Base-by-base conservation (phyloP, 192 early-diverging fungal genomes). In the Borealophlyctis nickersoniae region DNA sequence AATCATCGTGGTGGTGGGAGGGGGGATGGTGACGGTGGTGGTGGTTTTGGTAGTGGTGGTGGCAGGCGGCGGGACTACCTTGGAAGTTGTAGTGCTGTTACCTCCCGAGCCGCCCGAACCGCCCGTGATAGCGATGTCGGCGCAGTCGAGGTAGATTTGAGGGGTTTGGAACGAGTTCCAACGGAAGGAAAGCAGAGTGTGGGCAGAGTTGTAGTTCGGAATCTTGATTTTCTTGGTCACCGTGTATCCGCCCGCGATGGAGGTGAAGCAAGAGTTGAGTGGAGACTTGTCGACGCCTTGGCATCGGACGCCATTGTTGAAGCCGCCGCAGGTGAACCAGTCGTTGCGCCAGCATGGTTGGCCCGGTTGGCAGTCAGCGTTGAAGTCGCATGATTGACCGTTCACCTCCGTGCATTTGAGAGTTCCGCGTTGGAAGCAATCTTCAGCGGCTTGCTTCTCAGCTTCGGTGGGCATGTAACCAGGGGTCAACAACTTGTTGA, bases 111-210 rank as follows among this genome's bases (percentile, higher is more conserved):
- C n/a, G n/a, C n/a, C n/a, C n/a, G n/a, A n/a, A 22, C 23, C 57
- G 5, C 29, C 24, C 26, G 39, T 22, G 34, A 64, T 64, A 53
- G 62, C 23, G 31, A 64, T 64, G 53, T 64, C 62, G 26, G 62
- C 24, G 52, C 62, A 64, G 22, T 3, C 5, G 4, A 60, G 24
- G 52, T 64, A 64, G 27, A 60, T 48, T 29, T 61, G 59, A 14
- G 5, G n/a, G 5, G 59, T 61, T 29, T 61, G 59, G 16, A 53
- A 50, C 45, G 59, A 61, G 59, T 61, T 61, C 59, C 59, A 61
- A 22, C 28, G 39, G 36, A 45, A 50, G 45, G 36, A 49, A 11
- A 61, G 45, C 16, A 61, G 45, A 27, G 59, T 61, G 45, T 50
- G 59, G 24, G 39, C 29, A 28, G 36, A 49, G 11, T 35, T 24